These are phyloP conservation scores for Huntiella decipiens DNA, from an alignment of 2,329 filamentous ascomycete species.

Conservation along the genomic window DNA sequence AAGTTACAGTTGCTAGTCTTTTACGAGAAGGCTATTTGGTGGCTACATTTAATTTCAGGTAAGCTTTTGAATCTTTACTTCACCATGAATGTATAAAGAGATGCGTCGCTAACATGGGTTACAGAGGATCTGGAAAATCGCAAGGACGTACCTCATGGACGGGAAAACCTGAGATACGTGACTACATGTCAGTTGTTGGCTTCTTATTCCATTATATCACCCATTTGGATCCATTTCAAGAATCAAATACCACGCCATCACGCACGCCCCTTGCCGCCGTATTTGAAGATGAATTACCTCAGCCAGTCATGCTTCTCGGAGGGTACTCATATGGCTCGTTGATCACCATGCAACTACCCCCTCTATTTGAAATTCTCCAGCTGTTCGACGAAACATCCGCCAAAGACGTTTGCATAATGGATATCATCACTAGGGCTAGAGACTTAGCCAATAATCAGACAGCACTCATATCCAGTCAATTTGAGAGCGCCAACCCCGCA, in stretches of 20 bases:
- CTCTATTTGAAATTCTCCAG: constrained; percentile 37
- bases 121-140: constrained; percentile 57
- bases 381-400: constrained; percentile 31
- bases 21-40: constrained; percentile 56
- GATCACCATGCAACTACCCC: constrained; percentile 54
- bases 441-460: constrained; percentile 47
- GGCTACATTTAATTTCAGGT: constrained; percentile 80
- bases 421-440: constrained; percentile 51
- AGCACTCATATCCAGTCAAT: constrained; percentile 22
- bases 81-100: not conserved
- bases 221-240: constrained; percentile 26
- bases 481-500: constrained; percentile 17
- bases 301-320: constrained; percentile 37
- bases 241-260: constrained; percentile 3
- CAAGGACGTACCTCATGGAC: constrained; percentile 76
- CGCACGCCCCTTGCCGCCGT: not conserved
- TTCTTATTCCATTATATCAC: constrained; percentile 61
- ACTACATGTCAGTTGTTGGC: constrained; percentile 68
- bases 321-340: constrained; percentile 89
- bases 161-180: constrained; percentile 56
- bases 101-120: not conserved
- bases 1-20: constrained; percentile 43
- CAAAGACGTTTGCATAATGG: constrained; percentile 35
- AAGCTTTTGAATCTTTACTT: not conserved
- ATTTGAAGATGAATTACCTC: not conserved